A percentile compares a stretch with the other conserved stretches of the same genome.
These are phyloP conservation scores for Alternaria tenuissima DNA, from an alignment of 2,329 filamentous ascomycete species.

Conservation along the genomic window DNA sequence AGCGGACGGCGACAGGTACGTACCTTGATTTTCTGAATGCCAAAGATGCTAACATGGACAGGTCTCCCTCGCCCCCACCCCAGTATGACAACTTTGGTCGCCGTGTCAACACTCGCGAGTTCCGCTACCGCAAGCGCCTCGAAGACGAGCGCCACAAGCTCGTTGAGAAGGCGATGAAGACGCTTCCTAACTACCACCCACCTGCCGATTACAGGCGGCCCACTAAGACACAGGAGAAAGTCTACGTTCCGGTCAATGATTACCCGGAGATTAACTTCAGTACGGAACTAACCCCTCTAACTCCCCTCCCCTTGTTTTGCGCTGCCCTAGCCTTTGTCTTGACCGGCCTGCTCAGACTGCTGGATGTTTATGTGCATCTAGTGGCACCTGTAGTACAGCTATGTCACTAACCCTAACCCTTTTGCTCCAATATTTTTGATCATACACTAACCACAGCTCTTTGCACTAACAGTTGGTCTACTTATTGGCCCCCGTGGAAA, in stretches of 20 bases:
- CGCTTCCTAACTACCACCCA: slow-evolving; percentile 98
- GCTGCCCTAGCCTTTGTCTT: slow-evolving; percentile 52
- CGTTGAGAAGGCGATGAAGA: slow-evolving; percentile 99
- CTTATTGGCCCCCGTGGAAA: slow-evolving; percentile 99
- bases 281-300: slow-evolving; percentile 99
- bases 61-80: slow-evolving; percentile 92
- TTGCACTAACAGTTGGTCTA: slow-evolving; percentile 93
- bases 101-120: slow-evolving; percentile 99
- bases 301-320: slow-evolving; percentile 56
- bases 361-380: slow-evolving; percentile 38
- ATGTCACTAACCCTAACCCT: slow-evolving; percentile 52
- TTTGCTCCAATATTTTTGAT: slow-evolving; percentile 51
- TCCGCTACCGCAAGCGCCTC: slow-evolving; percentile 95
- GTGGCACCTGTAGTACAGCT: slow-evolving; percentile 49
- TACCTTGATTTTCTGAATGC: slow-evolving; percentile 23
- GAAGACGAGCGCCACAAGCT: slow-evolving; percentile 99
- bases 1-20: slow-evolving; percentile 92
- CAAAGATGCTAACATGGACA: slow-evolving; percentile 50
- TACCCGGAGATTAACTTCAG: slow-evolving; percentile 99
- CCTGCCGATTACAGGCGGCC: slow-evolving; percentile 98
- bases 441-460: slow-evolving; percentile 87
- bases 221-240: slow-evolving; percentile 99
- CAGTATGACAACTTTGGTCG: slow-evolving; percentile 99
- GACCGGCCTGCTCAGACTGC: slow-evolving; percentile 54
- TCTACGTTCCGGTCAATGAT: slow-evolving; percentile 99